Conservation (phyloP, 2,329 filamentous ascomycete genomes). For the Apiospora kogelbergensis region DNA sequence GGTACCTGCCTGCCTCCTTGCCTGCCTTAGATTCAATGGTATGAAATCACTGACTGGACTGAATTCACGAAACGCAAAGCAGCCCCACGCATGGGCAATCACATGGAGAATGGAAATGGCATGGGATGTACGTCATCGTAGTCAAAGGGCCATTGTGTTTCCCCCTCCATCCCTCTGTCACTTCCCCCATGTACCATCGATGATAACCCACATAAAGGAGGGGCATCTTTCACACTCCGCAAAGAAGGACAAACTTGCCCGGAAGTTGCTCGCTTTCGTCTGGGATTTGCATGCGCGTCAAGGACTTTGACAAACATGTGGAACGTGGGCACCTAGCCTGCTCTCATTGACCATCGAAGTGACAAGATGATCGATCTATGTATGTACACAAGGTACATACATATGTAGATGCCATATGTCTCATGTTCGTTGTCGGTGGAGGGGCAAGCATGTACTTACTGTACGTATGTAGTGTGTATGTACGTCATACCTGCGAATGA, state of each 20-base stretch:
- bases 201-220: not conserved
- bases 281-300: not conserved
- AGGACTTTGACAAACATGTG: not conserved
- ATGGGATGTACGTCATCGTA: constrained; percentile 1
- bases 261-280: not conserved
- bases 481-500: constrained; percentile 5
- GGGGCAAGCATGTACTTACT: not conserved
- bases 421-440: no score
- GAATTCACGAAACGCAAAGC: not conserved
- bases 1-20: not conserved
- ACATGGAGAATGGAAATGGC: constrained; percentile 8
- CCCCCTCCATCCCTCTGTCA: not conserved
- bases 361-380: not conserved
- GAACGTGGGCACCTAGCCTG: not conserved
- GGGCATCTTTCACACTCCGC: not conserved
- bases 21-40: not conserved
- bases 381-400: not conserved
- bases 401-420: no score
- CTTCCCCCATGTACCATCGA: not conserved
- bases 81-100: constrained; percentile 6
- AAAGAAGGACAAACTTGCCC: not conserved
- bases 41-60: not conserved
- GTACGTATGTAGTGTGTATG: no score
- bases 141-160: constrained; percentile 3
- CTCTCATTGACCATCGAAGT: not conserved